A percentile compares a stretch with the other conserved stretches of the same genome.
phyloP scores from a whole-genome alignment of 2,329 filamentous ascomycete genomes.

The Trichoderma polysporum region DNA sequence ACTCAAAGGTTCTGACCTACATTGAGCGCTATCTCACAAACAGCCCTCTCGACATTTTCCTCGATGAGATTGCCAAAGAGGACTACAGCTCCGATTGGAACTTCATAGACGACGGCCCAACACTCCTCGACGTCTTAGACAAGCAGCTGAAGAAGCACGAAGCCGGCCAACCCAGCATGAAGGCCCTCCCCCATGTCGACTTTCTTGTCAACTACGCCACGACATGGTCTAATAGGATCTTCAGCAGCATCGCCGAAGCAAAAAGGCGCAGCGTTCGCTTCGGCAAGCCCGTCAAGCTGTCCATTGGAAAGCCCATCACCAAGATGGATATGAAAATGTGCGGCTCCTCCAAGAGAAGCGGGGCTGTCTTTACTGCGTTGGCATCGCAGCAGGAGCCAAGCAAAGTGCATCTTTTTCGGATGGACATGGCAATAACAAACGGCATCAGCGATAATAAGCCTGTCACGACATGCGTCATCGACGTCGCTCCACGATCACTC shows the following conservation, averaged over 20 bases:
- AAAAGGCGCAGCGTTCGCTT: slow-evolving; percentile 68
- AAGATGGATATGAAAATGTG: slow-evolving; percentile 61
- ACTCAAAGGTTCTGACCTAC: slow-evolving; percentile 71
- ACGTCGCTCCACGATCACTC: slow-evolving; percentile 45
- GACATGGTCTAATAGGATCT: slow-evolving; percentile 59
- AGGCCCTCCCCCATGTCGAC: slow-evolving; percentile 59
- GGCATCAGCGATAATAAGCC: slow-evolving; percentile 54
- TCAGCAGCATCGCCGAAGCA: slow-evolving; percentile 67
- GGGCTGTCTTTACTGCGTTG: slow-evolving; percentile 43
- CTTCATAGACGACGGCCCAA: slow-evolving; percentile 44
- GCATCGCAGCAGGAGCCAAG: slow-evolving; percentile 38
- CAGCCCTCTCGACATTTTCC: slow-evolving; percentile 61
- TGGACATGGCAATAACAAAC: slow-evolving; percentile 52
- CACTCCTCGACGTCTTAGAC: slow-evolving; percentile 49
- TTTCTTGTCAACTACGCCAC: slow-evolving; percentile 62
- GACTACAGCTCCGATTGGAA: slow-evolving; percentile 50
- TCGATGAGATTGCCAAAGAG: slow-evolving; percentile 51
- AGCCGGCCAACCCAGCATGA: slow-evolving; percentile 46
- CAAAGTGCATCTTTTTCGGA: slow-evolving; percentile 58
- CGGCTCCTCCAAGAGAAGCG: slow-evolving; percentile 31
- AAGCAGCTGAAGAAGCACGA: slow-evolving; percentile 50
- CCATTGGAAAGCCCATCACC: slow-evolving; percentile 45
- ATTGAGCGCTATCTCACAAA: slow-evolving; percentile 68
- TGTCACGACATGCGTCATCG: slow-evolving; percentile 42
- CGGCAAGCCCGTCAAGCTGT: slow-evolving; percentile 52